Conservation (phyloP, 176 grass and related monocot genomes). For the Saccharum spontaneum region DNA sequence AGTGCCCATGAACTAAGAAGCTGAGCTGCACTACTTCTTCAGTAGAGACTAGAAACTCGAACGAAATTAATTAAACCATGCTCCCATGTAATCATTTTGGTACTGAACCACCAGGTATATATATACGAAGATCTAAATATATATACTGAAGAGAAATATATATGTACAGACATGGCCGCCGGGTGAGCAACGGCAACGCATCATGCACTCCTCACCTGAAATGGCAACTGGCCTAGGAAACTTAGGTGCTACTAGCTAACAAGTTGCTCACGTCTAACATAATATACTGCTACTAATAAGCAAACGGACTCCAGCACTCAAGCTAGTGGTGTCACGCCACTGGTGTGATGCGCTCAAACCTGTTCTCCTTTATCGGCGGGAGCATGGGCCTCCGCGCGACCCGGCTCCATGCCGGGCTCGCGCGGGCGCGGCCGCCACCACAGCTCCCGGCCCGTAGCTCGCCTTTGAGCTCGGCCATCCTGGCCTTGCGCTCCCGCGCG, state of each 20-base stretch:
- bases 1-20: neutral
- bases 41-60: neutral
- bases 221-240: neutral
- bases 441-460: neutral
- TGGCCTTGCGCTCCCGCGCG: conserved; percentile 25
- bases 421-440: neutral
- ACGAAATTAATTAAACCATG: neutral
- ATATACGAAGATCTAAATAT: neutral
- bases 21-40: neutral
- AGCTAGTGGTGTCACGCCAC: neutral
- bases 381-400: neutral
- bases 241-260: neutral
- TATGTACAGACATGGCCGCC: neutral
- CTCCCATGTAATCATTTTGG: neutral
- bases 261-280: neutral
- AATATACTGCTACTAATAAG: neutral
- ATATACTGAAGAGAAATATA: neutral
- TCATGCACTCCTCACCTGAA: neutral
- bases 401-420: too few species aligned
- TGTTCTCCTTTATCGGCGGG: neutral
- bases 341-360: neutral
- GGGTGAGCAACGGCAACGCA: neutral
- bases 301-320: neutral
- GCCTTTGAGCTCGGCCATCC: conserved; percentile 31
- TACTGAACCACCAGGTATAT: neutral